Percentiles rank a stretch among this genome's conserved stretches.
These are phyloP conservation scores for Guadua angustifolia DNA, from an alignment of 176 grass and related monocot genomes.

Conservation along the genomic window DNA sequence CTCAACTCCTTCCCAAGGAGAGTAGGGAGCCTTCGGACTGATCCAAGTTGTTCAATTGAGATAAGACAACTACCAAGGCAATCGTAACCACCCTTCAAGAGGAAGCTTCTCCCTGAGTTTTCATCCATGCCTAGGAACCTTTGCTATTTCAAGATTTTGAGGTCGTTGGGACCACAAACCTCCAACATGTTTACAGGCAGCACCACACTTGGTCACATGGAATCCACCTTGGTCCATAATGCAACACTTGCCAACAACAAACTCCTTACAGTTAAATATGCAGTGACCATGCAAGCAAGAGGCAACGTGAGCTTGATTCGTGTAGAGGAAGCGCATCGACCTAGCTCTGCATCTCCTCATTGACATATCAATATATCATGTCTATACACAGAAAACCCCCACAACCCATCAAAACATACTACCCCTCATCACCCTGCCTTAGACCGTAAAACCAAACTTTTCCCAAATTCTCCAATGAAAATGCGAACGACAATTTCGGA, in stretches of 20 bases:
- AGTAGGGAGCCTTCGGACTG: too few species aligned
- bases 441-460: background rate
- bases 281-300: background rate
- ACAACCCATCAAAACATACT: too few species aligned
- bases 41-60: too few species aligned
- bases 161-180: background rate
- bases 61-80: too few species aligned
- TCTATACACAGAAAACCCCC: too few species aligned
- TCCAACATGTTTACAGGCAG: background rate
- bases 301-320: background rate
- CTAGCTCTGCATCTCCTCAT: too few species aligned
- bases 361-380: too few species aligned
- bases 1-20: too few species aligned
- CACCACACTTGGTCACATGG: background rate
- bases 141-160: background rate
- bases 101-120: too few species aligned
- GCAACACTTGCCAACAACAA: background rate
- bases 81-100: too few species aligned
- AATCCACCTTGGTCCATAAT: background rate
- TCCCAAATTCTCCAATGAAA: background rate
- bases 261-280: background rate
- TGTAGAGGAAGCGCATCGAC: background rate
- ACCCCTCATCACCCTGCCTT: too few species aligned
- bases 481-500: background rate
- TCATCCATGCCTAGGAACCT: background rate